These are phyloP conservation scores for Albizia julibrissin DNA, from an alignment of 306 rosid species.

Conservation along the genomic window DNA sequence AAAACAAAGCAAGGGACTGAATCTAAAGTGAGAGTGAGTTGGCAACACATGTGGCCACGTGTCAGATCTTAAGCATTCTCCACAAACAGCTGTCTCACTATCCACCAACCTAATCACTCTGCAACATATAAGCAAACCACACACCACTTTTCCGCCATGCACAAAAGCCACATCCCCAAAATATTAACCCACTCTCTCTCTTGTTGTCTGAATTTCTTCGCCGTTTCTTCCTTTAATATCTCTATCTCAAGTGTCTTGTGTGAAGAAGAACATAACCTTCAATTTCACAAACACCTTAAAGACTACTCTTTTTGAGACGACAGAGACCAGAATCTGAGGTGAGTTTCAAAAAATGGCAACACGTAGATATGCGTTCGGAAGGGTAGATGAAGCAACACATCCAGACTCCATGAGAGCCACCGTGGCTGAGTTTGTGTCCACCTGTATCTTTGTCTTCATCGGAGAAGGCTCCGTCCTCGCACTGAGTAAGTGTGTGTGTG, in stretches of 20 bases:
- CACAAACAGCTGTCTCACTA: constrained; percentile 54
- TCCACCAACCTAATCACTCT: constrained; percentile 15
- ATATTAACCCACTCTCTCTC: not conserved
- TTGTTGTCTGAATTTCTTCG: not conserved
- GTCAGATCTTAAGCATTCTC: constrained; percentile 39
- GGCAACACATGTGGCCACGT: constrained; percentile 46
- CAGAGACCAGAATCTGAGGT: too few species aligned
- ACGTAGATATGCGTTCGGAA: constrained; percentile 74
- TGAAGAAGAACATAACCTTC: not conserved
- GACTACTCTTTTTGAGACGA: not conserved
- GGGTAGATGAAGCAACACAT: constrained; percentile 89
- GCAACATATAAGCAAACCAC: constrained; percentile 40
- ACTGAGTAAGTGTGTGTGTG: constrained; percentile 45
- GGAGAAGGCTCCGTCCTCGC: constrained; percentile 97
- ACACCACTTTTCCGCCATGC: constrained; percentile 73
- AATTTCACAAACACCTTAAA: constrained; percentile 16
- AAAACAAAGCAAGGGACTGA: constrained; percentile 22
- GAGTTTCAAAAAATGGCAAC: constrained; percentile 49
- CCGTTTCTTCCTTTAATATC: not conserved
- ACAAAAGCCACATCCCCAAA: constrained; percentile 12
- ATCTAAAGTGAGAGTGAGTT: not conserved
- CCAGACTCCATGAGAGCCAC: constrained; percentile 93
- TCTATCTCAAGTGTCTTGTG: not conserved
- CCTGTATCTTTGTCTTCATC: constrained; percentile 86
- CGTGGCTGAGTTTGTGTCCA: constrained; percentile 81